These are phyloP conservation scores for Schwanniomyces pseudopolymorphus DNA, from an alignment of 805 yeast genomes.

Conservation along the genomic window DNA sequence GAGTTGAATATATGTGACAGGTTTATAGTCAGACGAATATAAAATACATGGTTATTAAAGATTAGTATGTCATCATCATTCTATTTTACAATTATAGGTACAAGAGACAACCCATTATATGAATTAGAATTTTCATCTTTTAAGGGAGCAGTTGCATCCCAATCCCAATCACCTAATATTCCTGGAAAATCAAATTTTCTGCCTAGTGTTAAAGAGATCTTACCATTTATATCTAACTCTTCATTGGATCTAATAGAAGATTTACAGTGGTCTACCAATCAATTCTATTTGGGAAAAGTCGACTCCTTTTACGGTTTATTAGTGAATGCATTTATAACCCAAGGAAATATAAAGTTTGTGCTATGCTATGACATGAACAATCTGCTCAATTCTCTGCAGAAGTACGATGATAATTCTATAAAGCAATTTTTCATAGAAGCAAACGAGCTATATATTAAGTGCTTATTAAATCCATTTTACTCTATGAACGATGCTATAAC, in stretches of 20 bases:
- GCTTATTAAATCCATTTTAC: constrained; percentile 84
- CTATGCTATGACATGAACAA: constrained; percentile 47
- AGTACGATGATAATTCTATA: constrained; percentile 64
- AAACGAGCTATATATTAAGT: constrained; percentile 85
- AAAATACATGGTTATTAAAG: too few species aligned
- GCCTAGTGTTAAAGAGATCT: constrained; percentile 68
- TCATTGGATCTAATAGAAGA: constrained; percentile 92
- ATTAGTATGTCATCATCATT: too few species aligned
- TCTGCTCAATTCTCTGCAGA: constrained; percentile 38
- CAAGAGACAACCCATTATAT: constrained; percentile 80
- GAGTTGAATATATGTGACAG: neutral
- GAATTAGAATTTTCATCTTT: constrained; percentile 82
- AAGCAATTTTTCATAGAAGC: constrained; percentile 82
- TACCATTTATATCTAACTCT: constrained; percentile 86
- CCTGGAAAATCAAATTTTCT: constrained; percentile 64
- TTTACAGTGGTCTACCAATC: constrained; percentile 71
- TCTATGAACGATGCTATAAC: constrained; percentile 70
- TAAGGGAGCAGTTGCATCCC: constrained; percentile 28
- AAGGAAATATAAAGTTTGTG: constrained; percentile 81
- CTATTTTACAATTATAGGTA: constrained; percentile 86
- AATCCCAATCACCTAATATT: constrained; percentile 9
- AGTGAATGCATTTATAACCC: constrained; percentile 84
- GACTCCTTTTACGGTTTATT: constrained; percentile 83
- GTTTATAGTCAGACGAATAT: too few species aligned
- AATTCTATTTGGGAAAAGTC: constrained; percentile 69